These are phyloP conservation scores for Saccharum officinarum DNA, from an alignment of 176 grass and related monocot genomes.

Conservation along the genomic window DNA sequence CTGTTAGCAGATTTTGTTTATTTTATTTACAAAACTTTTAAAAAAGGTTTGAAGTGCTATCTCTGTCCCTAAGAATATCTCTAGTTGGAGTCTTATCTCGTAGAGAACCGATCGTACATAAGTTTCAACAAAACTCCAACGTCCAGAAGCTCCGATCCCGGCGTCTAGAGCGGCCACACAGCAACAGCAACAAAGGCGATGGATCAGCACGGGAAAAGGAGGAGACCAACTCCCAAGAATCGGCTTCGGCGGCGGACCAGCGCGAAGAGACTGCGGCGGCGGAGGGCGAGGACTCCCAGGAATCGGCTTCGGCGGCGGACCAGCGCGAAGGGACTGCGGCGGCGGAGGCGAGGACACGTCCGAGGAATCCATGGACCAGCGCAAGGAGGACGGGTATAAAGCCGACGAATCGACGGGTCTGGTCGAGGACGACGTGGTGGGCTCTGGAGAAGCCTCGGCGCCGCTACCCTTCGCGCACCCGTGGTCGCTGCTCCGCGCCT, in stretches of 20 bases:
- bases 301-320: background rate
- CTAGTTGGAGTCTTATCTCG: background rate
- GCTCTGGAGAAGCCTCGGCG: slow-evolving; percentile 5
- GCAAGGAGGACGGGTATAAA: background rate
- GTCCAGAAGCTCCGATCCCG: slow-evolving; percentile 1
- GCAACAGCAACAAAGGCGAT: background rate
- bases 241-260: background rate
- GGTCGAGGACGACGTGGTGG: background rate
- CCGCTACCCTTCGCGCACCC: slow-evolving; percentile 21
- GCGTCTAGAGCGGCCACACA: slow-evolving; percentile 17
- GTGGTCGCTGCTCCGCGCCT: slow-evolving; percentile 46
- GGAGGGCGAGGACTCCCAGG: background rate
- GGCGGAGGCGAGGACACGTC: background rate
- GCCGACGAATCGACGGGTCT: background rate
- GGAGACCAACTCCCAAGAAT: background rate
- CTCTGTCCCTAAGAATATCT: background rate
- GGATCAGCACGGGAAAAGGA: slow-evolving; percentile 10
- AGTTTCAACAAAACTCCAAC: background rate
- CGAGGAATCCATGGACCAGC: background rate
- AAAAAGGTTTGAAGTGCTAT: background rate
- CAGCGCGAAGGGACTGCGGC: background rate
- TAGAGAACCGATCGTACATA: background rate
- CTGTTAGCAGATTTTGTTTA: too few relatives aligned
- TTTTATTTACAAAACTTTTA: background rate
- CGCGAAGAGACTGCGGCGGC: background rate